Evolutionary conservation across 1,284 basidiomycete species (phyloP).

Genomic region (Fomitopsis palustris): DNA sequence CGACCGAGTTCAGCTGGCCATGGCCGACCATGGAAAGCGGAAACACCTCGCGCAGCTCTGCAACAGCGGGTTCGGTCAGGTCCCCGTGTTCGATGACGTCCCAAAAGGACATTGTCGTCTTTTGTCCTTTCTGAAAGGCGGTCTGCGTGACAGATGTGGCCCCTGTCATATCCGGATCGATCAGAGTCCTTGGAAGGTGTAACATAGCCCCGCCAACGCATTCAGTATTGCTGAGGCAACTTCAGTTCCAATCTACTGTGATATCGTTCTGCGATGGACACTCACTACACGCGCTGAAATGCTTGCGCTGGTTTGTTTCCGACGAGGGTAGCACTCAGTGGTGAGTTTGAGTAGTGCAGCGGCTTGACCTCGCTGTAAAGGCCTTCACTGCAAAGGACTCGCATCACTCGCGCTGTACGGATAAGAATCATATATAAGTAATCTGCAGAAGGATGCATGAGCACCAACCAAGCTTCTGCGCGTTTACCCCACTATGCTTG

Average conservation of each 20-base stretch:
- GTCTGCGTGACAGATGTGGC: background rate
- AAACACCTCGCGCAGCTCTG: conserved; percentile 6
- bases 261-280: background rate
- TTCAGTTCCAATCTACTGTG: background rate
- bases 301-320: background rate
- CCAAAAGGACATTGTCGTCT: background rate
- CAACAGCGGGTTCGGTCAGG: background rate
- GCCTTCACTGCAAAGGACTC: conserved; percentile 4
- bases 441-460: background rate
- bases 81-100: background rate
- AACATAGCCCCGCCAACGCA: background rate
- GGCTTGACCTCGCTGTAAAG: conserved; percentile 10
- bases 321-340: conserved; percentile 6
- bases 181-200: conserved; percentile 8
- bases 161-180: conserved; percentile 6
- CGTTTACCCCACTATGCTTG: conserved; percentile 4
- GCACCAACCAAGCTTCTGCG: conserved; percentile 8
- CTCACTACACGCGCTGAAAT: background rate
- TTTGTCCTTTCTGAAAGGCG: conserved; percentile 7
- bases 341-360: conserved; percentile 7
- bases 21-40: conserved; percentile 10
- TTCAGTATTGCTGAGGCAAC: background rate
- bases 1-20: conserved; percentile 1
- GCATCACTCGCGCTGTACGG: background rate
- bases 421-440: background rate